Evolutionary conservation across 139 green algal genomes (phyloP).

Genomic region (Diplosphaera chodatii): DNA sequence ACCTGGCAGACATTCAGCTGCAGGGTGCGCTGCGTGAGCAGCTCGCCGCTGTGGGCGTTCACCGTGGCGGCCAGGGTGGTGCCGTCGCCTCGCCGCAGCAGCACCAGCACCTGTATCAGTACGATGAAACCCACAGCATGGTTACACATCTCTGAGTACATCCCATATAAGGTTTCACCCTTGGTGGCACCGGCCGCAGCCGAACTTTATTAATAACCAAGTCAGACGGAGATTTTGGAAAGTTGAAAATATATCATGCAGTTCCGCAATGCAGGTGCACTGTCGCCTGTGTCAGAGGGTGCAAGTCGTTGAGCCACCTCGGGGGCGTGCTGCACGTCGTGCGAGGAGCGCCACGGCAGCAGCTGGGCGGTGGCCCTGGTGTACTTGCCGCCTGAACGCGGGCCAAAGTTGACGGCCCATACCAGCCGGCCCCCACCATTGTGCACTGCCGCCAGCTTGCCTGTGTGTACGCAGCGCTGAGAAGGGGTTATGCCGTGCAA

Average conservation of each 20-base stretch:
- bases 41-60: conserved; percentile 45
- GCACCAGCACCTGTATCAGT: conserved; percentile 32
- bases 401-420: conserved; percentile 45
- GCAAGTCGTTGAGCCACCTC: no score
- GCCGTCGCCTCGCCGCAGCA: conserved; percentile 18
- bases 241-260: no score
- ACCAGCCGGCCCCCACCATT: conserved; percentile 79
- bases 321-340: conserved; percentile 51
- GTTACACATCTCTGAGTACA: no score
- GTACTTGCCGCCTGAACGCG: no score
- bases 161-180: no score
- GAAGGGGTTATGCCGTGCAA: no score
- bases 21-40: conserved; percentile 7
- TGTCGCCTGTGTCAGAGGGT: background rate
- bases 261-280: background rate
- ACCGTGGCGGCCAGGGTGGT: conserved; percentile 7
- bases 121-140: no score
- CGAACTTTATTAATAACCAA: no score
- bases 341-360: conserved; percentile 47
- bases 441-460: conserved; percentile 78
- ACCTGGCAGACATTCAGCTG: conserved; percentile 29
- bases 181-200: no score
- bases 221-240: no score
- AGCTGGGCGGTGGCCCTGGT: conserved; percentile 12
- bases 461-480: no score